Percentiles rank a stretch among this genome's conserved stretches.
Conservation (phyloP, 2,329 filamentous ascomycete genomes). For the Pyricularia sp. region DNA sequence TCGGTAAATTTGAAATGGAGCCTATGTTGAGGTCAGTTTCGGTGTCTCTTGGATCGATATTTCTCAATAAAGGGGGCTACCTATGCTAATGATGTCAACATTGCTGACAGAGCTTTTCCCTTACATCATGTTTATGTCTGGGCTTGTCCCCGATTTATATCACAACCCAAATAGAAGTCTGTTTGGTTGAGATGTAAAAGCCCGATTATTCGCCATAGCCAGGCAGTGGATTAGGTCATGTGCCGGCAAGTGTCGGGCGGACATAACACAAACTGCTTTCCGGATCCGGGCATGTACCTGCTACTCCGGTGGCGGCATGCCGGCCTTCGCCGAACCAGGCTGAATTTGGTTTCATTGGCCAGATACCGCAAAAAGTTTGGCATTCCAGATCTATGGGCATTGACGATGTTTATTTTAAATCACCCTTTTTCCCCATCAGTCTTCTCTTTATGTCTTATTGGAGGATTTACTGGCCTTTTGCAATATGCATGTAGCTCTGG, state of each 20-base stretch:
- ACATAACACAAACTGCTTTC: background rate
- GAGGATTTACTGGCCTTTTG: background rate
- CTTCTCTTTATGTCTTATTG: background rate
- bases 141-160: background rate
- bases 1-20: too few species aligned
- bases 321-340: background rate
- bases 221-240: too few species aligned
- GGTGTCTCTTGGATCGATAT: background rate
- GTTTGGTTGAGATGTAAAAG: background rate
- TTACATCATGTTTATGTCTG: background rate
- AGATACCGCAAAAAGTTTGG: background rate
- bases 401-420: background rate
- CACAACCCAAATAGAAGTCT: background rate
- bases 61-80: background rate
- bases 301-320: background rate
- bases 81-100: background rate
- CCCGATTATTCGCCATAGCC: background rate
- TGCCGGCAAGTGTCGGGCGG: background rate
- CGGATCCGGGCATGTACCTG: background rate
- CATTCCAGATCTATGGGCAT: background rate
- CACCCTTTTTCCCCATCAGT: background rate
- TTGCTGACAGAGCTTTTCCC: background rate
- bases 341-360: background rate
- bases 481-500: background rate
- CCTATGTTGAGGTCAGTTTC: background rate